A percentile compares a stretch with the other conserved stretches of the same genome.
These are phyloP conservation scores for Cercospora sp. DNA, from an alignment of 2,329 filamentous ascomycete species.

Conservation along the genomic window DNA sequence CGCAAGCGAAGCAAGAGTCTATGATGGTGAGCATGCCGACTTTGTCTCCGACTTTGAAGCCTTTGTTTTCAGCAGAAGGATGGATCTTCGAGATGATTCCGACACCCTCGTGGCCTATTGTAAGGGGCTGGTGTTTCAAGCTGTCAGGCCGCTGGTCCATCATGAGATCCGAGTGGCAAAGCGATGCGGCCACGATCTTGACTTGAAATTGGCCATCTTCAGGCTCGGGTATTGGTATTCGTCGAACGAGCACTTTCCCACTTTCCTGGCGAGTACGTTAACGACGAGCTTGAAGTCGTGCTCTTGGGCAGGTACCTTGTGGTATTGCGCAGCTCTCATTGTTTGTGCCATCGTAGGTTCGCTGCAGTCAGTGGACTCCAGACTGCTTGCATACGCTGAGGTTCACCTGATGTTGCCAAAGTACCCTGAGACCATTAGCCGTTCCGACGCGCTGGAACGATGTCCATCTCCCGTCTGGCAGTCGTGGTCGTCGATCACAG, in stretches of 20 bases:
- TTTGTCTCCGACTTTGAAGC: not conserved
- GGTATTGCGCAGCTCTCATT: not conserved
- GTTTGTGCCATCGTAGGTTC: not conserved
- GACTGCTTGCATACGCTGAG: not conserved
- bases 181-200: not conserved
- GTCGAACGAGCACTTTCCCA: not conserved
- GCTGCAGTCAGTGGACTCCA: not conserved
- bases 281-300: not conserved
- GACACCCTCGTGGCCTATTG: not conserved
- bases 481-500: not conserved
- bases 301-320: not conserved
- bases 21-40: not conserved
- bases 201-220: not conserved
- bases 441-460: not conserved
- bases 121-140: not conserved
- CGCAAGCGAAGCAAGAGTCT: not conserved
- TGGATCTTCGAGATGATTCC: not conserved
- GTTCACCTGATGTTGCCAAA: not conserved
- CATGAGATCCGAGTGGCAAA: not conserved
- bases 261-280: not conserved
- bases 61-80: not conserved
- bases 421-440: not conserved
- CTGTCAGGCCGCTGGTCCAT: not conserved
- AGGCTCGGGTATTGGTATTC: not conserved
- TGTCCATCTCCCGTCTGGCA: not conserved